Evolutionary conservation across 345 rosid species (phyloP), one percentile per base, ranked within the genome.

Genomic region (Boechera divaricarpa): DNA sequence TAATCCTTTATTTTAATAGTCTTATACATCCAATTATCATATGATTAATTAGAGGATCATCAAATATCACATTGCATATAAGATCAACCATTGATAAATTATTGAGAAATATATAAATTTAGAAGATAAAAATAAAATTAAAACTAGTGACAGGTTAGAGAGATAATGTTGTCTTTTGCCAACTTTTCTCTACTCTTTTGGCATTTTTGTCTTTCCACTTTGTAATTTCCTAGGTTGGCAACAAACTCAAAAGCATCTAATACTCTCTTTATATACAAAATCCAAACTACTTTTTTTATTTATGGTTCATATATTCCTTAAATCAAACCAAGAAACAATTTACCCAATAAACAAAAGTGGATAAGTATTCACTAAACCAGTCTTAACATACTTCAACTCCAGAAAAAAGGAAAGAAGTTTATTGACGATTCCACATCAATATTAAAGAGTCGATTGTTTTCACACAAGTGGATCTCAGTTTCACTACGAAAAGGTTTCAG

Each of bases 211-310:
- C 63, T 60, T 51, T 13, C 72, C 36, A 77, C 76, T 57, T 70
- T 77, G 76, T 70, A n/a, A 70, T 63, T 77, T 77, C 72, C 77
- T 64, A 77, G 72, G 72, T 64, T 77, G 81, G 77, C 72, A 28
- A 29, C 35, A 55, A 70, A 64, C 80, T 63, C 61, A 45, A 70
- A 77, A 70, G 72, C 72, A 77, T 77, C 76, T 59, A 56, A 13
- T 63, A 26, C 54, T 55, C 69, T 76, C 70, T 53, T 10, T 16
- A 1, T 31, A 52, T 29, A 63, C 52, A 45, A 62, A 10, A 15
- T 63, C 52, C 35, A 53, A 44, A 61, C 41, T 11, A 31, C 63
- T 31, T 39, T 67, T 59, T 26, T 54, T 10, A 13, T 68, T 42
- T 41, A 32, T 76, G 57, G 42, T 54, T 42, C 35, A 7, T 38